Conservation (phyloP, 2,329 filamentous ascomycete genomes). For the Pleomassaria siparia region DNA sequence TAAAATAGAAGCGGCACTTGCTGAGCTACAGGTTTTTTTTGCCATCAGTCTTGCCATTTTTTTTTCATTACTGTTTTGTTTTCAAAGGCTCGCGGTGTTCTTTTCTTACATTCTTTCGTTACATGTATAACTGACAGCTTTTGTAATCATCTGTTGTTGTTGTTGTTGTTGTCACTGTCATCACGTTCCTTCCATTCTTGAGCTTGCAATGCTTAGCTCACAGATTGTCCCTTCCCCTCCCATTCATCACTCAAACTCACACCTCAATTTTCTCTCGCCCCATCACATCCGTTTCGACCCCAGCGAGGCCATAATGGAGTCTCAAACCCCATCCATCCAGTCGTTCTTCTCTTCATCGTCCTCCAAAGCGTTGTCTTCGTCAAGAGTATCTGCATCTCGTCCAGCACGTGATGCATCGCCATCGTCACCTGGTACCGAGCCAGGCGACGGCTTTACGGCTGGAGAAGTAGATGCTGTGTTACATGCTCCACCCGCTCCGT, state of each 20-base stretch:
- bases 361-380: slow-evolving; percentile 11
- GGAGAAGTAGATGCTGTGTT: slow-evolving; percentile 47
- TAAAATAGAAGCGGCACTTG: too few species aligned
- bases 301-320: slow-evolving; percentile 30
- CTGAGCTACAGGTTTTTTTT: too few species aligned
- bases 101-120: background rate
- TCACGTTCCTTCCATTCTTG: background rate
- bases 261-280: background rate
- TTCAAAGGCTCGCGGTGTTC: background rate
- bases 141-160: too few species aligned
- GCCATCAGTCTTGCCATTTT: too few species aligned
- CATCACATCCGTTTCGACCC: background rate
- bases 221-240: background rate
- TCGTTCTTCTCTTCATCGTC: slow-evolving; percentile 43
- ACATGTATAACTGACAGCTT: too few species aligned
- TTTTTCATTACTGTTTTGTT: too few species aligned
- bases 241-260: background rate
- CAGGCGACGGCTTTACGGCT: slow-evolving; percentile 57
- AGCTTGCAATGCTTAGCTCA: background rate
- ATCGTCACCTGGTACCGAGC: slow-evolving; percentile 20
- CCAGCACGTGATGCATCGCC: slow-evolving; percentile 8
- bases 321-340: slow-evolving; percentile 44
- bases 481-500: slow-evolving; percentile 42
- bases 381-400: slow-evolving; percentile 2
- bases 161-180: too few species aligned